Percentiles rank a stretch among this genome's conserved stretches.
Evolutionary conservation across 2,329 filamentous ascomycete genomes (phyloP).

Genomic region (Ophiocordyceps camponoti-floridani): DNA sequence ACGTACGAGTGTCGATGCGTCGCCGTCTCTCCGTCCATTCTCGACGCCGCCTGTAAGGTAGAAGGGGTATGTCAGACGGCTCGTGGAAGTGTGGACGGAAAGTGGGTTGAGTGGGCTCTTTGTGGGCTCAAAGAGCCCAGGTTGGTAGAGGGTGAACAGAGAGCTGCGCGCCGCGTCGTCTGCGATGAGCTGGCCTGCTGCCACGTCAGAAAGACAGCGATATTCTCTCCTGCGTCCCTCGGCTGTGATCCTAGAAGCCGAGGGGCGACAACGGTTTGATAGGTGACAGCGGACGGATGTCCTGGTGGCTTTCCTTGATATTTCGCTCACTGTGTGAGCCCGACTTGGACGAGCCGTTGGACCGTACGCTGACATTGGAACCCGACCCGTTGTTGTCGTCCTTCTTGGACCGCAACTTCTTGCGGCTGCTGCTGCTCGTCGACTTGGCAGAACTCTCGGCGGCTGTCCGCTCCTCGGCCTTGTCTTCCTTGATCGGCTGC

Average conservation of each 20-base stretch:
- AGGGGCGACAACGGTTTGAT: conserved; percentile 49
- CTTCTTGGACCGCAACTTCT: conserved; percentile 19
- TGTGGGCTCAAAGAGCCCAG: not conserved
- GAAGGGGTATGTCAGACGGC: not conserved
- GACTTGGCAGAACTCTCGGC: conserved; percentile 45
- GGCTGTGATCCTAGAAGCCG: conserved; percentile 24
- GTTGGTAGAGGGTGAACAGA: not conserved
- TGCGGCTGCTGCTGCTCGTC: conserved; percentile 9
- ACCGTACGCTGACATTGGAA: conserved; percentile 24
- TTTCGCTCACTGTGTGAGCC: conserved; percentile 24
- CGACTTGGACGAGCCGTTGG: conserved; percentile 23
- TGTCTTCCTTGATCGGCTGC: conserved; percentile 8
- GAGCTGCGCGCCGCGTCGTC: not conserved
- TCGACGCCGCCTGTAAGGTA: not conserved
- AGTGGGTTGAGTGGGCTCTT: not conserved
- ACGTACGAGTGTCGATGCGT: not conserved
- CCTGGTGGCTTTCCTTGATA: conserved; percentile 11
- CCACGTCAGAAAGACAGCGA: not conserved
- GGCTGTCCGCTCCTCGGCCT: conserved; percentile 17
- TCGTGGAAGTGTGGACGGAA: not conserved
- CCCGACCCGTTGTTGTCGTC: conserved; percentile 21
- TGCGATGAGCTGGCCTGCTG: not conserved
- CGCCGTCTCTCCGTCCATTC: not conserved
- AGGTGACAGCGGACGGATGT: conserved; percentile 41
- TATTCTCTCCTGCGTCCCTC: not conserved